A percentile compares a stretch with the other conserved stretches of the same genome.
phyloP scores from a whole-genome alignment of 2,329 filamentous ascomycete species.

The Nemania bipapillata region DNA sequence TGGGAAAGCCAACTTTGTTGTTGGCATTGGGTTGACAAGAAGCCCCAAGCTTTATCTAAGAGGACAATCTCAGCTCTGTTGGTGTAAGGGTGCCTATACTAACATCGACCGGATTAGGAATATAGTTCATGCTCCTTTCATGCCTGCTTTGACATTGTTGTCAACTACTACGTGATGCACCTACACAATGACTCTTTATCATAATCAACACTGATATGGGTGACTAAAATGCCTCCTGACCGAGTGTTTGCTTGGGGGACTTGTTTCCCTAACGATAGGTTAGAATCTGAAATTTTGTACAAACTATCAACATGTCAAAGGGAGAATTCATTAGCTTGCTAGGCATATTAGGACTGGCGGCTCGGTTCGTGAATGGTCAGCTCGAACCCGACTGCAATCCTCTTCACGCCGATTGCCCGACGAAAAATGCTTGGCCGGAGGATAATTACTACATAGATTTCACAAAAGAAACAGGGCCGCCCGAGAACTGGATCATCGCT shows the following conservation, averaged over 20 bases:
- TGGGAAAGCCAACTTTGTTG: constrained; percentile 13
- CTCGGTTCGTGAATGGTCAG: constrained; percentile 44
- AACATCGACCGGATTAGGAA: constrained; percentile 45
- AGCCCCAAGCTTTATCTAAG: constrained; percentile 28
- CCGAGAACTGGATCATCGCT: constrained; percentile 46
- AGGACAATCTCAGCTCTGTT: constrained; percentile 6
- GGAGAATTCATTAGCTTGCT: constrained; percentile 43
- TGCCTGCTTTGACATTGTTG: constrained; percentile 45
- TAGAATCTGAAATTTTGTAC: constrained; percentile 37
- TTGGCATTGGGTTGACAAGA: constrained; percentile 16
- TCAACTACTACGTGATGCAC: constrained; percentile 25
- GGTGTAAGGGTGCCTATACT: constrained; percentile 19
- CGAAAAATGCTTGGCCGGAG: constrained; percentile 46
- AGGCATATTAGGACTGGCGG: constrained; percentile 41
- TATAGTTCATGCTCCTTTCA: constrained; percentile 38
- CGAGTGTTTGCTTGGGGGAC: neutral
- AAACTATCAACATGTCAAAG: constrained; percentile 44
- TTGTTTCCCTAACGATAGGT: constrained; percentile 35
- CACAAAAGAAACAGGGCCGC: constrained; percentile 44
- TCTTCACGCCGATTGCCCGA: constrained; percentile 44
- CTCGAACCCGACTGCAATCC: constrained; percentile 50
- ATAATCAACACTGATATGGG: constrained; percentile 41
- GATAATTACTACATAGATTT: constrained; percentile 50
- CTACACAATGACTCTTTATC: constrained; percentile 50
- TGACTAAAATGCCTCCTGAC: constrained; percentile 23